Conservation (phyloP, 768 basidiomycete genomes). For the Candolleomyces aberdarensis region DNA sequence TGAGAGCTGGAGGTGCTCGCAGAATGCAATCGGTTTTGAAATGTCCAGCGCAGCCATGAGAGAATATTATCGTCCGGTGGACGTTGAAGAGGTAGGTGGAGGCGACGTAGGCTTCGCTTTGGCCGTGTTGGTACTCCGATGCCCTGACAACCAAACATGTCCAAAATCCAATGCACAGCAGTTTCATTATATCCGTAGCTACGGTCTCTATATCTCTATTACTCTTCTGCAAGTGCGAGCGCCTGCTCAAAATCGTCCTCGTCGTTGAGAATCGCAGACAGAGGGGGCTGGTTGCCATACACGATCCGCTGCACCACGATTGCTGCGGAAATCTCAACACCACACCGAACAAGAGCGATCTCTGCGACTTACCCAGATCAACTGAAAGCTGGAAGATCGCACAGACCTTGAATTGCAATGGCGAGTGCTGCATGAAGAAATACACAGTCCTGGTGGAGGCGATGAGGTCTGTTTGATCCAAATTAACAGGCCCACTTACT, state of each 20-base stretch:
- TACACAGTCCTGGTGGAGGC: constrained; percentile 57
- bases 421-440: constrained; percentile 71
- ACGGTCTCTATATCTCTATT: background rate
- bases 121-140: constrained; percentile 10
- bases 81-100: background rate
- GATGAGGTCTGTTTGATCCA: background rate
- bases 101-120: constrained; percentile 5
- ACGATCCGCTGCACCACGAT: constrained; percentile 72
- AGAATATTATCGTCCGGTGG: constrained; percentile 15
- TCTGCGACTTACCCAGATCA: constrained; percentile 30
- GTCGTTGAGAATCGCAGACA: constrained; percentile 43
- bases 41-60: constrained; percentile 46
- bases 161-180: constrained; percentile 2
- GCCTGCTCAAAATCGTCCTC: constrained; percentile 79
- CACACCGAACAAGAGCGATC: too few relatives aligned
- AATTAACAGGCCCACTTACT: constrained; percentile 42
- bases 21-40: constrained; percentile 82
- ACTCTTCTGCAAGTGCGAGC: constrained; percentile 58
- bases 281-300: constrained; percentile 71
- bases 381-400: constrained; percentile 81
- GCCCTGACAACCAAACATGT: constrained; percentile 10
- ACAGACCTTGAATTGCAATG: constrained; percentile 80
- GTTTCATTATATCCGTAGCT: background rate
- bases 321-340: constrained; percentile 37
- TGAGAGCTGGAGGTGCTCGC: constrained; percentile 91